A percentile compares a stretch with the other conserved stretches of the same genome.
phyloP scores from a whole-genome alignment of 2,329 filamentous ascomycete genomes.

The Aureobasidium uvarum region DNA sequence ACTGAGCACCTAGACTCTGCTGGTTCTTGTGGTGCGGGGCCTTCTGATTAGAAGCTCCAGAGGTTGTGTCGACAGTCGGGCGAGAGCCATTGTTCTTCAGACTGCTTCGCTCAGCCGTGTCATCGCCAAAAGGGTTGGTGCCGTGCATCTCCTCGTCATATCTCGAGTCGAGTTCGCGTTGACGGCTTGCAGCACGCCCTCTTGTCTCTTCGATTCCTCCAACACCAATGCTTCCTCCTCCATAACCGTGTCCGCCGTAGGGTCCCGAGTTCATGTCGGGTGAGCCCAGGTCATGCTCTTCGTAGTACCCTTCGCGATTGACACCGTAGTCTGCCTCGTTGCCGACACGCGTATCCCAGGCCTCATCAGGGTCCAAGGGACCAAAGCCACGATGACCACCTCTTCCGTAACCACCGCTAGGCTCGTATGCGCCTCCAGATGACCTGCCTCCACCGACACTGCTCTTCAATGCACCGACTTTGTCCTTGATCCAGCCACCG shows the following conservation, averaged over 20 bases:
- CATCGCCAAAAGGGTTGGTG: conserved; percentile 70
- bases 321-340: conserved; percentile 61
- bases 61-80: conserved; percentile 58
- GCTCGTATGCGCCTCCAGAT: conserved; percentile 51
- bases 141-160: conserved; percentile 48
- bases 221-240: conserved; percentile 33
- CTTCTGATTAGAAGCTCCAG: conserved; percentile 30
- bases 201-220: conserved; percentile 38
- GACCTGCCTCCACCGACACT: conserved; percentile 59
- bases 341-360: conserved; percentile 79
- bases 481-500: conserved; percentile 69
- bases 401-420: conserved; percentile 37
- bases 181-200: conserved; percentile 51
- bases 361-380: conserved; percentile 75
- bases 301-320: conserved; percentile 58
- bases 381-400: conserved; percentile 57
- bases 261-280: conserved; percentile 44
- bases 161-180: conserved; percentile 47
- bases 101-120: conserved; percentile 58
- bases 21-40: conserved; percentile 43
- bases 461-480: conserved; percentile 58
- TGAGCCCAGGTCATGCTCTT: conserved; percentile 71
- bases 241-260: conserved; percentile 43
- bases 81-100: conserved; percentile 72
- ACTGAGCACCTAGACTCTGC: conserved; percentile 37